Evolutionary conservation across 140 eudicot species (phyloP).

Genomic region (Flaveria floridana): DNA sequence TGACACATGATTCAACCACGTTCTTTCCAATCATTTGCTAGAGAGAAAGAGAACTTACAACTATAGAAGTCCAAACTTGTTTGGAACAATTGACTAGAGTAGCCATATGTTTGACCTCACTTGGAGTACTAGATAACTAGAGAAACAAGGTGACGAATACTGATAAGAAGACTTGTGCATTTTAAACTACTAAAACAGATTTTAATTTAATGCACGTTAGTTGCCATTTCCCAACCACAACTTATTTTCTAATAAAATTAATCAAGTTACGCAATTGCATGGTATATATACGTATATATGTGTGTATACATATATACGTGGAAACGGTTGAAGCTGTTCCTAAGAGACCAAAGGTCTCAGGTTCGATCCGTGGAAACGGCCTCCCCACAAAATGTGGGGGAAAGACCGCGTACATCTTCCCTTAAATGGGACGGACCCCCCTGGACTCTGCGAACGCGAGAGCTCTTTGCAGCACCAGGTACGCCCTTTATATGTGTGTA

Average conservation of each 20-base stretch:
- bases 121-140: constrained; percentile 2
- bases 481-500: background rate
- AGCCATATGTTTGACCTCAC: constrained; percentile 24
- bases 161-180: constrained; percentile 21
- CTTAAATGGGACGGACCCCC: too few species aligned
- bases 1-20: too few species aligned
- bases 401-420: too few species aligned
- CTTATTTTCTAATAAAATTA: constrained; percentile 24
- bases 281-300: background rate
- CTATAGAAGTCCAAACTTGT: constrained; percentile 30
- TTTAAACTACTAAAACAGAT: constrained; percentile 24
- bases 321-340: too few species aligned
- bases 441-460: too few species aligned
- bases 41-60: constrained; percentile 22
- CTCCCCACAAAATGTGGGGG: too few species aligned
- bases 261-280: constrained; percentile 14
- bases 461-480: too few species aligned
- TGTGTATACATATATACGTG: too few species aligned
- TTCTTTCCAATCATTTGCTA: background rate
- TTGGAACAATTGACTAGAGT: constrained; percentile 24
- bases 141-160: constrained; percentile 19
- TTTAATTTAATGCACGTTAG: constrained; percentile 31
- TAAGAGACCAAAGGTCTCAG: too few species aligned
- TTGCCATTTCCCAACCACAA: constrained; percentile 28
- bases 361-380: too few species aligned